Evolutionary conservation across 257 asterid genomes (phyloP), one percentile per base, ranked within the genome.

Genomic region (Solanum medicagineum): DNA sequence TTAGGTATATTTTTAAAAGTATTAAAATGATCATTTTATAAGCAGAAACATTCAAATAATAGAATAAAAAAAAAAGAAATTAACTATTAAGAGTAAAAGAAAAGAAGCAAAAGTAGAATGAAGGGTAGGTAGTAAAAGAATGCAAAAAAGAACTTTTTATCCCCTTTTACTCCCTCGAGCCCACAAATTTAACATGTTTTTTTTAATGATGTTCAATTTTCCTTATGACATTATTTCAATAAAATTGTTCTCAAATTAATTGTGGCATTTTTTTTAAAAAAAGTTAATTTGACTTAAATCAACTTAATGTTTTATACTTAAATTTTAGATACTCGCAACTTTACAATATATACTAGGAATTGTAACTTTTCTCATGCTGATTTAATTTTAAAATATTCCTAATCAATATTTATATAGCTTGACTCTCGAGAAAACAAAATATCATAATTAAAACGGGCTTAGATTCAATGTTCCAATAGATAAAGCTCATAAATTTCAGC

Each of bases 1-100:
- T 9, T 12, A 26, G 3, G n/a, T 17, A 63, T 1, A 24, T 6
- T 63, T 63, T 24, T 0, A 1, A 0, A 1, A 7, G 13, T 26
- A 1, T 24, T 9, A 12, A 13, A 0, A 63, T 24, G 2, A 12
- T 63, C 2, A n/a, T 59, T 59, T 10, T 59, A 10, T n/a, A 59
- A 59, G 15, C 10, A 2, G 0, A 10, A 59, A 14, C 10, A 2
- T n/a, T 59, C 42, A 12, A 63, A 0, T 4, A 36, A 36, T 36
- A 36, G 40, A 59, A 59, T 9, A 57, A 57, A 4, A 57, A 3
- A 3, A 26, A 8, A 59, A 13, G 65, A 59, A 59, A 20, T 20
- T 59, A n/a, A 63, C 42, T 63, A 26, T 24, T 6, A 40, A 24
- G 26, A 24, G 70, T 63, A 63, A 63, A 60, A 62, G 32, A 62